Percentiles rank a stretch among this genome's conserved stretches.
Evolutionary conservation across 1,284 basidiomycete species (phyloP).

Genomic region (Taiwanofungus camphoratus): DNA sequence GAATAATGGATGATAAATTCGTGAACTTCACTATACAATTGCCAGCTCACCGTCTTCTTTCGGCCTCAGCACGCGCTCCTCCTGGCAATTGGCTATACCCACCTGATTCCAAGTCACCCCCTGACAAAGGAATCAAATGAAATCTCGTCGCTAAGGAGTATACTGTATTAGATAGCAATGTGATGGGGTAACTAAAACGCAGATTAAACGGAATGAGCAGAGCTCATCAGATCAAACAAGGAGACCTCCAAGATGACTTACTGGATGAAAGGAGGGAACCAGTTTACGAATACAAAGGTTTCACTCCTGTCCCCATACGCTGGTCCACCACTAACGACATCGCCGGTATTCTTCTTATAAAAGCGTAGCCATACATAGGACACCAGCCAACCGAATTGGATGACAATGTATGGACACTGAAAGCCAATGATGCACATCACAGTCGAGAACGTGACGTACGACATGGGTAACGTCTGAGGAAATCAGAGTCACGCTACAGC

Average conservation of each 20-base stretch:
- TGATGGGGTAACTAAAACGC: slow-evolving; percentile 53
- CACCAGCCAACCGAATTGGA: slow-evolving; percentile 98
- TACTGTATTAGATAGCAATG: slow-evolving; percentile 62
- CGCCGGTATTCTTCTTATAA: slow-evolving; percentile 78
- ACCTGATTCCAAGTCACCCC: slow-evolving; percentile 65
- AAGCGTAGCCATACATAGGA: slow-evolving; percentile 95
- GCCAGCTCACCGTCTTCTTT: slow-evolving; percentile 68
- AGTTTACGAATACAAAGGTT: slow-evolving; percentile 92
- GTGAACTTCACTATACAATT: neutral
- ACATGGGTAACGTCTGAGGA: slow-evolving; percentile 81
- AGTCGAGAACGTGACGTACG: slow-evolving; percentile 88
- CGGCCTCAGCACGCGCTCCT: slow-evolving; percentile 88
- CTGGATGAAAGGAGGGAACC: slow-evolving; percentile 96
- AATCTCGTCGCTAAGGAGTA: slow-evolving; percentile 70
- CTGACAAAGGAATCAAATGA: slow-evolving; percentile 68
- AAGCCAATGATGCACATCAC: slow-evolving; percentile 85
- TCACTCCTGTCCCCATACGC: slow-evolving; percentile 90
- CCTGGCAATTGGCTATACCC: slow-evolving; percentile 76
- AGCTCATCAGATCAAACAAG: slow-evolving; percentile 14
- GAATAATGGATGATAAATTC: slow-evolving; percentile 4
- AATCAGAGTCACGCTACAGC: neutral
- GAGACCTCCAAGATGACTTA: slow-evolving; percentile 51
- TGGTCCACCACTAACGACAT: slow-evolving; percentile 51
- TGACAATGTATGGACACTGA: slow-evolving; percentile 92
- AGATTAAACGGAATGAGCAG: neutral